phyloP scores from a whole-genome alignment of 2,329 filamentous ascomycete genomes.

The Harringtonia aguacate region DNA sequence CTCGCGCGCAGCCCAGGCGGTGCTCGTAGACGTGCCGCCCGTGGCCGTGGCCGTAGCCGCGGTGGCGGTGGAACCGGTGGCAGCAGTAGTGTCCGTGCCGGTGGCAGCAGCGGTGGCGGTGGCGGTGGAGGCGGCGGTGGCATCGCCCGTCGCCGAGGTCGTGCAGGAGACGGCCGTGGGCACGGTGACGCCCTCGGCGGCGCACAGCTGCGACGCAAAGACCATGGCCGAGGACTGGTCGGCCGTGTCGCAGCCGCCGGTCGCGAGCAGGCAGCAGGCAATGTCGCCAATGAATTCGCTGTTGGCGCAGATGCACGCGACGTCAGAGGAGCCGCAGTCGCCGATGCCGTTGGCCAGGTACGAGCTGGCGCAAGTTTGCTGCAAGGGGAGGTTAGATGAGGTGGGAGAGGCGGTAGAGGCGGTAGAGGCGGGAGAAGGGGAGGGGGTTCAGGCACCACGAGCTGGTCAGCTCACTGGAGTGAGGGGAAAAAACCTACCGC shows the following conservation, averaged over 20 bases:
- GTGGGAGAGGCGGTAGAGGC: too few species aligned
- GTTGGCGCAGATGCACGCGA: slow-evolving; percentile 30
- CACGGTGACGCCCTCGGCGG: slow-evolving; percentile 20
- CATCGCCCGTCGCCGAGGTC: slow-evolving; percentile 2
- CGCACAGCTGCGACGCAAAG: slow-evolving; percentile 22
- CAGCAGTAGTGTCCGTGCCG: slow-evolving; percentile 2
- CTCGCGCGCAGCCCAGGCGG: slow-evolving; percentile 9
- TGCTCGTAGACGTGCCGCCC: slow-evolving; percentile 1
- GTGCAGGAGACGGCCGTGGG: slow-evolving; percentile 21
- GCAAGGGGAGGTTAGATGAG: too few species aligned
- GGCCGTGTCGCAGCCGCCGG: slow-evolving; percentile 16
- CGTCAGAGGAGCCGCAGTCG: slow-evolving; percentile 23
- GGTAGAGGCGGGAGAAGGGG: too few species aligned
- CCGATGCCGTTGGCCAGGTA: slow-evolving; percentile 20
- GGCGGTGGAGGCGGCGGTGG: slow-evolving; percentile 2
- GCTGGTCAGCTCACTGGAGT: too few species aligned
- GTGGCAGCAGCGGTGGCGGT: slow-evolving; percentile 8
- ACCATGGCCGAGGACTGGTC: slow-evolving; percentile 20
- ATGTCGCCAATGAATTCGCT: slow-evolving; percentile 28
- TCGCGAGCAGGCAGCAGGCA: slow-evolving; percentile 21
- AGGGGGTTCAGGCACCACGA: neutral
- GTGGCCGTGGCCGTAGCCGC: slow-evolving; percentile 5
- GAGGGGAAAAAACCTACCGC: slow-evolving; percentile 40
- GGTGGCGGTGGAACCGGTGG: too few species aligned
- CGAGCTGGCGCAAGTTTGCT: slow-evolving; percentile 20